phyloP scores from a whole-genome alignment of 306 rosid species.

The Oxytropis ochrocephala region DNA sequence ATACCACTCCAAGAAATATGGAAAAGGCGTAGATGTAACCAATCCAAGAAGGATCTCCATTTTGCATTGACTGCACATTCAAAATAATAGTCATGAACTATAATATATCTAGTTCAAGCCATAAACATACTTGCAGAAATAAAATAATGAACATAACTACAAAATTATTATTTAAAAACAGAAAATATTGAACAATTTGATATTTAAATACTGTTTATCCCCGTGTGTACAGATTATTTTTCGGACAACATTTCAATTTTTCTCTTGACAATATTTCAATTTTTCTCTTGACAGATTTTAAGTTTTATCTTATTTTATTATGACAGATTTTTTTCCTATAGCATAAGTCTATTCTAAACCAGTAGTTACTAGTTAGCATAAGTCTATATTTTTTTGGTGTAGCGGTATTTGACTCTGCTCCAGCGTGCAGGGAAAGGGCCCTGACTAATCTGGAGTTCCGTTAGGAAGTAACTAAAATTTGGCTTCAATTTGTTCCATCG shows the following conservation, averaged over 20 bases:
- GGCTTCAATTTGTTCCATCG: no score
- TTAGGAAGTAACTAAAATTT: no score
- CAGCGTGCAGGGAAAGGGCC: no score
- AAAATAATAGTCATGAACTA: conserved; percentile 20
- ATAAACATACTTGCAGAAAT: neutral
- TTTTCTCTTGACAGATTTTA: no score
- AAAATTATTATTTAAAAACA: neutral
- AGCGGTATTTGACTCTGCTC: no score
- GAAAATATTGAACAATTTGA: neutral
- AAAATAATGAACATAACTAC: neutral
- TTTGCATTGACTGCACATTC: conserved; percentile 83
- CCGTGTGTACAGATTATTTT: no score
- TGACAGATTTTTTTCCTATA: no score
- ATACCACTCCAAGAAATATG: conserved; percentile 78
- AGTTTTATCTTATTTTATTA: no score
- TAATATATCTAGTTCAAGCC: conserved; percentile 4
- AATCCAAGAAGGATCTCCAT: conserved; percentile 79
- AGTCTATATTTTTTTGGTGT: no score
- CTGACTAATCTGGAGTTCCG: no score
- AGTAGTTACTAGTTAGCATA: neutral
- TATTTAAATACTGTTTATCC: neutral
- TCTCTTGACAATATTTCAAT: no score
- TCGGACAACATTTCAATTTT: neutral
- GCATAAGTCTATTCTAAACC: neutral
- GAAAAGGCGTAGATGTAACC: conserved; percentile 78